A percentile compares a stretch with the other conserved stretches of the same genome.
Conservation (phyloP, 2,329 filamentous ascomycete genomes). For the Fusarium falciforme region DNA sequence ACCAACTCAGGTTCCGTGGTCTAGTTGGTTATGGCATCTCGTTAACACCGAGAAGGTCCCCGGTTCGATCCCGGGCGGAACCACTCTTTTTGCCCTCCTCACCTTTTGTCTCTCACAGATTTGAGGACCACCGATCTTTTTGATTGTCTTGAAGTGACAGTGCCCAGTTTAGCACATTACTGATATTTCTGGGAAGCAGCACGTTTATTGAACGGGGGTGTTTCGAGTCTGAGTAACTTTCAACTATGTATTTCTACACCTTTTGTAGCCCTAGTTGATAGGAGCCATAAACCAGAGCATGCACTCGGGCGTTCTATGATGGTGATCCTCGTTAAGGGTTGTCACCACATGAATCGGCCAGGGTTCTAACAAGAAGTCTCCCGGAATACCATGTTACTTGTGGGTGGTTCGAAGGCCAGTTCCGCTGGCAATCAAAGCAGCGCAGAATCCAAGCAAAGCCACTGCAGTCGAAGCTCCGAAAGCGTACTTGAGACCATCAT, state of each 20-base stretch:
- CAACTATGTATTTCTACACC: neutral
- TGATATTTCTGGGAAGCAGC: neutral
- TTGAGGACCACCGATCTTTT: neutral
- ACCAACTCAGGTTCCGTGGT: conserved; percentile 36
- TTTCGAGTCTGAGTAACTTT: neutral
- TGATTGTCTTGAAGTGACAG: neutral
- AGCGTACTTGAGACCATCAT: conserved; percentile 66
- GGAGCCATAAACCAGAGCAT: neutral
- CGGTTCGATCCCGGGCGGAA: conserved; percentile 39
- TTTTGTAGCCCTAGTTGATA: neutral
- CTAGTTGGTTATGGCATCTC: conserved; percentile 42
- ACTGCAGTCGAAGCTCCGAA: conserved; percentile 67
- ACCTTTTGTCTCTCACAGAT: neutral
- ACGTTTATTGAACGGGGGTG: neutral
- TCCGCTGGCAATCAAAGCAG: conserved; percentile 46
- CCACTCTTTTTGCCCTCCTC: conserved; percentile 20
- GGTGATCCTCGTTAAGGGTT: neutral
- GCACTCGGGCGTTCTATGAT: neutral
- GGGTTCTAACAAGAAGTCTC: neutral
- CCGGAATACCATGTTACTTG: conserved; percentile 8
- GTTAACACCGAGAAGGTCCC: conserved; percentile 40
- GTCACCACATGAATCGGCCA: neutral
- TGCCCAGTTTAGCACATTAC: neutral
- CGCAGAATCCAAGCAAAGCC: conserved; percentile 57
- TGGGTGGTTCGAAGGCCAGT: conserved; percentile 46